Base-by-base conservation (phyloP, 2,329 filamentous ascomycete genomes). In the Alternaria sp. region DNA sequence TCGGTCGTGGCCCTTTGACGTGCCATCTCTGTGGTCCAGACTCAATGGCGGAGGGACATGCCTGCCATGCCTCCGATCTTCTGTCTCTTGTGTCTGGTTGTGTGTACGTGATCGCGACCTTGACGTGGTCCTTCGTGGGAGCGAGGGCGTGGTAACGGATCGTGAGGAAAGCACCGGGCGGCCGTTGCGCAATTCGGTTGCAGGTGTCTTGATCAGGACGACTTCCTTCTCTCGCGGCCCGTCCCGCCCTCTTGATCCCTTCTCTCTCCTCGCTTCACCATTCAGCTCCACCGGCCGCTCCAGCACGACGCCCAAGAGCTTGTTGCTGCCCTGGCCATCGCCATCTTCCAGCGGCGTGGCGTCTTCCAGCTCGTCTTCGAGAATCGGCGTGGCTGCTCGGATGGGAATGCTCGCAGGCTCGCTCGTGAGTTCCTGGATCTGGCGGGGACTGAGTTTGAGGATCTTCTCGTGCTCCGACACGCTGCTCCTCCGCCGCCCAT, bases 351-450 rank as follows among this genome's bases (percentile, higher is more conserved):
- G 67, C n/a, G 66, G 61, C 23, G 69, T 65, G 43, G 65, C 70
- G 20, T 63, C 65, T 33, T 77, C 76, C 14, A 69, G 57, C 5
- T 69, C 73, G 46, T 81, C 78, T 60, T 81, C 79, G 6, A 70
- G 67, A 20, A 82, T 79, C 6, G 75, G 78, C 6, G 78, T 73
- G 9, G 81, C 80, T 14, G 82, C 74, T 26, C 84, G 82, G 41
- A 86, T 72, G 4, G 86, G 84, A n/a, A 88, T 80, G 45, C 85
- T 87, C 15, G 85, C 81, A 9, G 86, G 84, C 12, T 86, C 86
- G 15, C 82, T 80, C 6, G 85, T 86, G 45, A 88, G 81, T 47
- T 87, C 85, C 45, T 86, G 82, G 3, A 88, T 84, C 73, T 87
- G 83, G 44, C 82, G 82, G 3, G 84, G 83, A 4, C 86, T 87